Evolutionary conservation across 116 monocot species (phyloP).

Genomic region (Cymodocea nodosa): DNA sequence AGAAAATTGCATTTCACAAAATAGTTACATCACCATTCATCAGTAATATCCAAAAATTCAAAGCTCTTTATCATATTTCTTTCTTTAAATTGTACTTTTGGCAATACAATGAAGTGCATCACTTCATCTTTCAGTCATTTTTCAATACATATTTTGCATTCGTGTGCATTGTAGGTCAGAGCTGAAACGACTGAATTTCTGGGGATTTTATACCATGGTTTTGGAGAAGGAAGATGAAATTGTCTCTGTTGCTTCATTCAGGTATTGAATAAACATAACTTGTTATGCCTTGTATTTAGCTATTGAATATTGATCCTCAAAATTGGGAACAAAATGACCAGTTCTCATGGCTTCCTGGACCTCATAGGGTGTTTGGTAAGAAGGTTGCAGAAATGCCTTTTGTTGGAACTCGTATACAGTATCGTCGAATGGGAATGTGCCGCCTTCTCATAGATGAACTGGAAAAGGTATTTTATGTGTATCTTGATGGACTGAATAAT

Average conservation of each 20-base stretch:
- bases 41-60: neutral
- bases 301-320: too few relatives aligned
- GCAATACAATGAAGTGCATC: neutral
- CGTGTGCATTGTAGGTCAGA: constrained; percentile 33
- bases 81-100: neutral
- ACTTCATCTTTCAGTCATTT: too few relatives aligned
- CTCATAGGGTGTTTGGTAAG: constrained; percentile 38
- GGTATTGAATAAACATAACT: constrained; percentile 13
- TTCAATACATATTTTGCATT: neutral
- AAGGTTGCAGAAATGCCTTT: constrained; percentile 80
- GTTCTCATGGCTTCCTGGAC: neutral
- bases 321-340: neutral
- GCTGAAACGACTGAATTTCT: constrained; percentile 44
- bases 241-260: constrained; percentile 47
- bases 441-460: constrained; percentile 53
- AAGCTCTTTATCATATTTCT: neutral
- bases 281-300: neutral
- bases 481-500: neutral
- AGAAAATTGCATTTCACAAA: neutral
- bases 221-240: constrained; percentile 50
- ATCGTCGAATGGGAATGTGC: constrained; percentile 72
- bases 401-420: constrained; percentile 39
- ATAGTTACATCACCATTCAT: neutral
- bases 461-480: constrained; percentile 27
- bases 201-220: constrained; percentile 66